Conservation (phyloP, 345 rosid species). For the Atalantia buxifolia region DNA sequence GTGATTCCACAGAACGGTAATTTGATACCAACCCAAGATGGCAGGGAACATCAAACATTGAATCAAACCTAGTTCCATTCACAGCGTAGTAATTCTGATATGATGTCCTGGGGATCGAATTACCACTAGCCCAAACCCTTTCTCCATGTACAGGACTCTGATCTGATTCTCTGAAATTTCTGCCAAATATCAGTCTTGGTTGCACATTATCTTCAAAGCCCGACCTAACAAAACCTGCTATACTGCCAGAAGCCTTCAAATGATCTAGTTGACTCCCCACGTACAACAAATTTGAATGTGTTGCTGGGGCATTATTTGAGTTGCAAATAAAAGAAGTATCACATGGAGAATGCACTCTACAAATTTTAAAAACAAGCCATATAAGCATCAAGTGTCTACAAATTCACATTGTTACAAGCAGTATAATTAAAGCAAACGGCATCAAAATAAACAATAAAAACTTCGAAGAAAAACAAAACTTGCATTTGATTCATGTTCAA, state of each 20-base stretch:
- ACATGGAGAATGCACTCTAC: neutral
- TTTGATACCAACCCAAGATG: conserved; percentile 31
- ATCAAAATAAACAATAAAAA: neutral
- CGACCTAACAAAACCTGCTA: neutral
- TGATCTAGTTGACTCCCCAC: neutral
- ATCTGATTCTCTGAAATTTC: conserved; percentile 3
- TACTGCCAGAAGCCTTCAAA: neutral
- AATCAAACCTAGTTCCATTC: conserved; percentile 27
- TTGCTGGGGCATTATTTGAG: neutral
- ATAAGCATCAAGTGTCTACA: neutral
- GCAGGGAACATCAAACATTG: conserved; percentile 29
- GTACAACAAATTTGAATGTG: neutral
- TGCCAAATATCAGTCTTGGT: neutral
- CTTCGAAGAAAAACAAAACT: neutral
- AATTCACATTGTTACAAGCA: neutral
- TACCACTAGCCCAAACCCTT: neutral
- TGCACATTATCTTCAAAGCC: neutral
- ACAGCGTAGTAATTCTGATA: conserved; percentile 19
- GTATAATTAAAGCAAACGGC: neutral
- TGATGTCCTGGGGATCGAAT: neutral
- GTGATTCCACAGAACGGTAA: conserved; percentile 15
- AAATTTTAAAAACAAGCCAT: neutral
- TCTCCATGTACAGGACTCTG: neutral
- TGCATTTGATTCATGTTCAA: neutral
- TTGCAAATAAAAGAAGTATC: neutral